These are phyloP conservation scores for Colletotrichum endophyticum DNA, from an alignment of 2,329 filamentous ascomycete species.

Conservation along the genomic window DNA sequence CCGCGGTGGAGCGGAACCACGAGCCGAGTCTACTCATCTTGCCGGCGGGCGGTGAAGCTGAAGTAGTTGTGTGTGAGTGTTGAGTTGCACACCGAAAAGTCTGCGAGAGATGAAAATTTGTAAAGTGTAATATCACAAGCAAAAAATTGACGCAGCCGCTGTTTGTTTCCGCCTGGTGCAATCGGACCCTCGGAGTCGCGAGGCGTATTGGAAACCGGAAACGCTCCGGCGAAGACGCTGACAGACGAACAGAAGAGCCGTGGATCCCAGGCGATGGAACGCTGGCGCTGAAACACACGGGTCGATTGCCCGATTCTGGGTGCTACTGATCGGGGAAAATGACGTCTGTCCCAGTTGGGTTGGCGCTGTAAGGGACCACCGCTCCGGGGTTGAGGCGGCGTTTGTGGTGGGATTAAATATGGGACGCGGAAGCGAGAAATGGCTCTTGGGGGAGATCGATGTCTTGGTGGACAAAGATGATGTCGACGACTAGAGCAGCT, in stretches of 20 bases:
- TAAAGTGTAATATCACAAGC: background rate
- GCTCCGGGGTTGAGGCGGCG: background rate
- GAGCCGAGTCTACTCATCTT: slow-evolving; percentile 53
- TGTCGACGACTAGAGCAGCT: background rate
- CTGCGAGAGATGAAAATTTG: background rate
- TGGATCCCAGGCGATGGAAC: slow-evolving; percentile 1
- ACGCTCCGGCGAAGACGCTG: slow-evolving; percentile 12
- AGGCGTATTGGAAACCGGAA: slow-evolving; percentile 9
- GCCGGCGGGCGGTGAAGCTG: background rate
- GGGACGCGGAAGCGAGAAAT: slow-evolving; percentile 7
- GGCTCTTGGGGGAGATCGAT: background rate
- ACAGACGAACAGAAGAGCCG: background rate
- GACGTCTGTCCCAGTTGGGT: slow-evolving; percentile 1
- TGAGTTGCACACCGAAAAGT: background rate
- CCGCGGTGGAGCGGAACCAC: slow-evolving; percentile 54
- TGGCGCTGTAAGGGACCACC: background rate
- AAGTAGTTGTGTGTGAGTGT: background rate
- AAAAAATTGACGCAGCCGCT: background rate
- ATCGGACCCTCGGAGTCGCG: slow-evolving; percentile 7
- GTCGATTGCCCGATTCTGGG: background rate
- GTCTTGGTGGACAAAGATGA: background rate
- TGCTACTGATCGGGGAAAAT: slow-evolving; percentile 2
- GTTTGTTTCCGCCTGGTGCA: background rate
- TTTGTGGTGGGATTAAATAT: slow-evolving; percentile 2
- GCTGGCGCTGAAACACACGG: slow-evolving; percentile 16